phyloP scores from a whole-genome alignment of 2,329 filamentous ascomycete species.

The Cladosporium colombiae region DNA sequence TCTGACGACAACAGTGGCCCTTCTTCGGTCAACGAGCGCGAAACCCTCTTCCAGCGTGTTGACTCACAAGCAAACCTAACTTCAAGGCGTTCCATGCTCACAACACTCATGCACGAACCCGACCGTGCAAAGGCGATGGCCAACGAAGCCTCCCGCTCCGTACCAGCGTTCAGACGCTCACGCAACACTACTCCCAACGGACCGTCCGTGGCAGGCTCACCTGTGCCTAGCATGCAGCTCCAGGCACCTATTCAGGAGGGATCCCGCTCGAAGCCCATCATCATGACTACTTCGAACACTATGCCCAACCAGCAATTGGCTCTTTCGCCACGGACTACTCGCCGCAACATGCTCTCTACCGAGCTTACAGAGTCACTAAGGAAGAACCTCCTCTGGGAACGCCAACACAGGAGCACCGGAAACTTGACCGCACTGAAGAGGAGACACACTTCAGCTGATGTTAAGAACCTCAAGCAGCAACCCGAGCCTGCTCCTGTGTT shows the following conservation, averaged over 20 bases:
- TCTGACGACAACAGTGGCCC: slow-evolving; percentile 76
- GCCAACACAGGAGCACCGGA: slow-evolving; percentile 88
- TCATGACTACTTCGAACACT: slow-evolving; percentile 66
- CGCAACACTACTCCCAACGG: slow-evolving; percentile 69
- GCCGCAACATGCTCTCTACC: slow-evolving; percentile 91
- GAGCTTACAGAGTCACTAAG: slow-evolving; percentile 92
- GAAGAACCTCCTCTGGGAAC: slow-evolving; percentile 89
- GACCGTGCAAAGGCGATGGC: slow-evolving; percentile 71
- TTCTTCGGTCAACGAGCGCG: slow-evolving; percentile 68
- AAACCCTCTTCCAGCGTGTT: slow-evolving; percentile 82
- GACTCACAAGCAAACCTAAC: slow-evolving; percentile 83
- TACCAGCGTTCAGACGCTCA: slow-evolving; percentile 58
- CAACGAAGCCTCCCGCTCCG: slow-evolving; percentile 61
- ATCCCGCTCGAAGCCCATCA: slow-evolving; percentile 79
- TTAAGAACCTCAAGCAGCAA: slow-evolving; percentile 72
- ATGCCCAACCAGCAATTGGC: slow-evolving; percentile 54
- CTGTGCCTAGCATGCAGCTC: slow-evolving; percentile 35
- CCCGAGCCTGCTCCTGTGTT: slow-evolving; percentile 63
- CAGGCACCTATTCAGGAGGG: slow-evolving; percentile 37
- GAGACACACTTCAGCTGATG: slow-evolving; percentile 85
- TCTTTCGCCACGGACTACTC: slow-evolving; percentile 85
- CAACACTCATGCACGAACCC: slow-evolving; percentile 80
- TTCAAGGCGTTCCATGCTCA: slow-evolving; percentile 85
- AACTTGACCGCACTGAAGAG: slow-evolving; percentile 87
- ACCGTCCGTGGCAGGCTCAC: slow-evolving; percentile 63